A percentile compares a stretch with the other conserved stretches of the same genome.
Evolutionary conservation across 2,329 filamentous ascomycete species (phyloP).

Genomic region (Diaporthe destruens): DNA sequence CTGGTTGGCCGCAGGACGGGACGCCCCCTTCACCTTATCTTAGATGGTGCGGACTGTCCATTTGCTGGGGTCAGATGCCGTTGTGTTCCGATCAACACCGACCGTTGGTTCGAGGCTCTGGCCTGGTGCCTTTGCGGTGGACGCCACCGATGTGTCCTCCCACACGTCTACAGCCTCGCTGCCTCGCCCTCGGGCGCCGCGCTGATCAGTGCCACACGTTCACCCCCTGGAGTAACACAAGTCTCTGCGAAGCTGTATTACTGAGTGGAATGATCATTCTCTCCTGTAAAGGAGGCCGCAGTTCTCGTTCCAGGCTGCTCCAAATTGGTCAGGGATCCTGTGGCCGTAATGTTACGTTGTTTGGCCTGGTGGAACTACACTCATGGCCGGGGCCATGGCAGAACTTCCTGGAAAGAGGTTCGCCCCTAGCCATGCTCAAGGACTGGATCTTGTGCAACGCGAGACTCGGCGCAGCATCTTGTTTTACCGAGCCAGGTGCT

Average conservation of each 20-base stretch:
- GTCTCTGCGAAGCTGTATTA: not conserved
- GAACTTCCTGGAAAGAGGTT: not conserved
- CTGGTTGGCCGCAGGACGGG: slow-evolving; percentile 37
- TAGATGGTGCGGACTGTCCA: slow-evolving; percentile 39
- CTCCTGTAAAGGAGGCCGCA: not conserved
- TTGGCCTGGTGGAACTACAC: not conserved
- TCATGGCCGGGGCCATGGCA: not conserved
- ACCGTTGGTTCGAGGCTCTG: slow-evolving; percentile 38
- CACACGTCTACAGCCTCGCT: not conserved
- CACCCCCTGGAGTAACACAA: not conserved
- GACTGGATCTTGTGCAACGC: not conserved
- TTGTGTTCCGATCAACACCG: slow-evolving; percentile 23
- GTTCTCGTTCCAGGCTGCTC: not conserved
- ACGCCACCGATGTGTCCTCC: not conserved
- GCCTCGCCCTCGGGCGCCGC: not conserved
- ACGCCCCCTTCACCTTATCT: slow-evolving; percentile 40
- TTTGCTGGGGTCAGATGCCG: not conserved
- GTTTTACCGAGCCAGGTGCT: slow-evolving; percentile 10
- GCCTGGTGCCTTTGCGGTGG: not conserved
- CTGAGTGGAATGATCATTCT: not conserved
- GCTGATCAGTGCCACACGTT: not conserved
- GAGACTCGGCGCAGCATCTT: slow-evolving; percentile 26
- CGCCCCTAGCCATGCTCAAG: not conserved
- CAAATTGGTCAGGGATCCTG: not conserved
- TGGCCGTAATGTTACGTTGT: not conserved